Conservation (phyloP, 176 grass and related monocot species). For the Miscanthus lutarioriparius region DNA sequence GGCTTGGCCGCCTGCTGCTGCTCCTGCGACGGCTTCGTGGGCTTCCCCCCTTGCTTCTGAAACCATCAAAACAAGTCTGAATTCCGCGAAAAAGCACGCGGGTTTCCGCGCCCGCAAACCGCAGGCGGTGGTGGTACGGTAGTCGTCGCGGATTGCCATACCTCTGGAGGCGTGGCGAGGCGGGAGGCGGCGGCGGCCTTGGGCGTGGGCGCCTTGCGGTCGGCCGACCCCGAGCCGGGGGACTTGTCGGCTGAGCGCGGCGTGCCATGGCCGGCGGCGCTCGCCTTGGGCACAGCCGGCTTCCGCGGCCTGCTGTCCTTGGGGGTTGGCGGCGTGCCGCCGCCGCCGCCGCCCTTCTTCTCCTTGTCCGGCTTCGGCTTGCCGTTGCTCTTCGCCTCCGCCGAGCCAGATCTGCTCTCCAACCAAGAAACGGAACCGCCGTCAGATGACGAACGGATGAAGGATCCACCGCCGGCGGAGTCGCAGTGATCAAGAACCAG, state of each 20-base stretch:
- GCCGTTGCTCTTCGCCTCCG: constrained; percentile 55
- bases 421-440: neutral
- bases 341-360: constrained; percentile 28
- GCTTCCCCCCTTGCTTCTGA: constrained; percentile 58
- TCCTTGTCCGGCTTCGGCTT: constrained; percentile 33
- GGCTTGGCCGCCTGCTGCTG: constrained; percentile 36
- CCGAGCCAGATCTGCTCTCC: constrained; percentile 57
- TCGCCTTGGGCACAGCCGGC: constrained; percentile 45
- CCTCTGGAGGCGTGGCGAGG: constrained; percentile 47
- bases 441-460: neutral
- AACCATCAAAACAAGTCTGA: constrained; percentile 3
- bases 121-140: neutral
- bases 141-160: neutral
- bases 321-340: constrained; percentile 56
- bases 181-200: constrained; percentile 42
- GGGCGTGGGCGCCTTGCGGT: constrained; percentile 53
- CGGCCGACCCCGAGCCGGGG: constrained; percentile 44
- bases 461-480: neutral
- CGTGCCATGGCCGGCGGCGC: constrained; percentile 38
- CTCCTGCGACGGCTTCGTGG: constrained; percentile 37
- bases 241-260: constrained; percentile 46
- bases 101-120: neutral
- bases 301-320: constrained; percentile 52
- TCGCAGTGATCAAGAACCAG: neutral
- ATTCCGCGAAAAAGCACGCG: constrained; percentile 22